Base-by-base conservation (phyloP, 768 basidiomycete species). In the Suillus variegatus region DNA sequence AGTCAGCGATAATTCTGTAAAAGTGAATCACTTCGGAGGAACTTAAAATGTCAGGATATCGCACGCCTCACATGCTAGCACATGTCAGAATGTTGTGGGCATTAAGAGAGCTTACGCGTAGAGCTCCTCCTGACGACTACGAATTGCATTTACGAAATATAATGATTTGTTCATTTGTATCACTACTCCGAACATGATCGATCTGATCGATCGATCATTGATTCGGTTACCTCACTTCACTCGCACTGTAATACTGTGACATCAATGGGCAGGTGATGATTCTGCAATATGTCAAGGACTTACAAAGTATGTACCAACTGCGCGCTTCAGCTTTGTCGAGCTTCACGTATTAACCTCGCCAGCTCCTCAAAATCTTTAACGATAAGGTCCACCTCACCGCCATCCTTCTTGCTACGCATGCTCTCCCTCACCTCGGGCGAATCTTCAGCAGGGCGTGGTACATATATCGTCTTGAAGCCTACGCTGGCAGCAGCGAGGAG, bases 391-490 rank as follows among this genome's bases (percentile, higher is more conserved):
- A 89, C 83, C 41, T 84, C 83, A 0, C 88, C 89, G 0, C 86
- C 87, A 0, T 88, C 81, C 1, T 67, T 70, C 71, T 85, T 87
- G 47, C 68, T 76, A 67, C 80, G 83, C 36, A 84, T 76, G 20
- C 65, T 68, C 3, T 70, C 72, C 35, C 68, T 70, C 0, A 68
- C 57, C 6, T 73, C 72, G 0, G 6, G 41, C 2, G 64, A 65
- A 57, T 86, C 85, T 65, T 89, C 86, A 0, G 78, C 76, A 0
- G 78, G 75, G 2, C 88, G 81, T 0, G 80, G 83, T 0, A 91
- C 79, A 64, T 89, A 91, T 1, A 91, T 75, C 0, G 88, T 87
- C 66, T 79, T 82, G 77, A 89, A 77, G 1, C 89, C 89, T 4
- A 80, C 74, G 0, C 69, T 71, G 0, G 80, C 82, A 0, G 89